Evolutionary conservation across 768 basidiomycete genomes (phyloP).

Genomic region (Podaxis sp.): DNA sequence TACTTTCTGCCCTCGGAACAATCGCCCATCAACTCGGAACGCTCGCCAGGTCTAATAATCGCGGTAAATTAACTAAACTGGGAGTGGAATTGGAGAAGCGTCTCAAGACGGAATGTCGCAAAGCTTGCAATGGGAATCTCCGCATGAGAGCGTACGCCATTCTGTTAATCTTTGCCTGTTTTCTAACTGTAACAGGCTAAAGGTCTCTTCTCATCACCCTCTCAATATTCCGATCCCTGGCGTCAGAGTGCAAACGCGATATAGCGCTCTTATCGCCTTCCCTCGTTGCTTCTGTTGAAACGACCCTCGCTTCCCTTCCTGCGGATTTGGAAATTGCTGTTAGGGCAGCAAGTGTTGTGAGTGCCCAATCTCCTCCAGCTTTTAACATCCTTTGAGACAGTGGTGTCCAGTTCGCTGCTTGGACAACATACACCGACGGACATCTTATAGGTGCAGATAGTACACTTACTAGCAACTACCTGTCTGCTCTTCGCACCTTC

Average conservation of each 20-base stretch:
- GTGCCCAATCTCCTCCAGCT: conserved; percentile 27
- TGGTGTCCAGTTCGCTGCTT: conserved; percentile 79
- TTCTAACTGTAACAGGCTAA: conserved; percentile 12
- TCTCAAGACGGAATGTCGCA: conserved; percentile 59
- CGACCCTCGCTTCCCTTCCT: conserved; percentile 51
- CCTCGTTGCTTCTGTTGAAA: conserved; percentile 64
- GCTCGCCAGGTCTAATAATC: conserved; percentile 61
- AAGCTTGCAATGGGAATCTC: conserved; percentile 72
- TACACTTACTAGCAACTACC: conserved; percentile 65
- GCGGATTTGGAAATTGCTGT: conserved; percentile 75
- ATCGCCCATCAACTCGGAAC: conserved; percentile 2
- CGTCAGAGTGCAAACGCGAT: conserved; percentile 85
- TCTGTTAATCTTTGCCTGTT: neutral
- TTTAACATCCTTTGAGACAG: neutral
- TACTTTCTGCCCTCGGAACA: neutral
- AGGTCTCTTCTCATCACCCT: conserved; percentile 84
- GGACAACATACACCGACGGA: conserved; percentile 91
- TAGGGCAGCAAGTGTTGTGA: conserved; percentile 77
- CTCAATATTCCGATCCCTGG: conserved; percentile 76
- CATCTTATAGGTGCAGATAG: conserved; percentile 79
- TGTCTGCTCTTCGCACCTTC: conserved; percentile 66
- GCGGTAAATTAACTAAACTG: conserved; percentile 78
- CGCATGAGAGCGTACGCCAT: conserved; percentile 75
- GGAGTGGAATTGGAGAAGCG: conserved; percentile 78
- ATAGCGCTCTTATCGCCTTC: conserved; percentile 72